Evolutionary conservation across 345 rosid species (phyloP).

Genomic region (Odontarrhena argentea): DNA sequence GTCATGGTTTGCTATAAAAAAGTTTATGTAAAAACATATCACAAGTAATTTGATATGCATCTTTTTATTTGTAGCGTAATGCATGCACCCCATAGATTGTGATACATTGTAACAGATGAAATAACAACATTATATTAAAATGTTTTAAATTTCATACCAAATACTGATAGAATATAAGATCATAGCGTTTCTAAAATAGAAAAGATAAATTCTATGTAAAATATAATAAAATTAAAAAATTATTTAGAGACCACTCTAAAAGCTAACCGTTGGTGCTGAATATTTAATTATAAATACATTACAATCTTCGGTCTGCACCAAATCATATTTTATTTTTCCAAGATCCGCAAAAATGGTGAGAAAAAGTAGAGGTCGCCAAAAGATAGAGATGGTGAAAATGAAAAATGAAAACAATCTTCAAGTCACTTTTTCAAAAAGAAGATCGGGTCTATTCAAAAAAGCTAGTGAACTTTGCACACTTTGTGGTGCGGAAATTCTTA

Average conservation of each 20-base stretch:
- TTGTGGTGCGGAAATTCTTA: slow-evolving; percentile 22
- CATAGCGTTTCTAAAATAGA: slow-evolving; percentile 7
- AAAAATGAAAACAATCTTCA: slow-evolving; percentile 32
- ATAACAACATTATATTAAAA: not conserved
- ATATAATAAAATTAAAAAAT: not conserved
- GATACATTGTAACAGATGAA: slow-evolving; percentile 5
- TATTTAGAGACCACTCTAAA: not conserved
- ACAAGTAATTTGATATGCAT: too few relatives aligned
- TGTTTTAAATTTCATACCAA: slow-evolving; percentile 7
- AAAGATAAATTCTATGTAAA: not conserved
- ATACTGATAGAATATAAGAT: slow-evolving; percentile 21
- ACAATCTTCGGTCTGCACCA: not conserved
- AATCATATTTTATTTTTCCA: not conserved
- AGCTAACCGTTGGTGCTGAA: not conserved
- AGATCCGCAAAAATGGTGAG: slow-evolving; percentile 35
- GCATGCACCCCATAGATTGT: not conserved
- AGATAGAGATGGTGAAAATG: slow-evolving; percentile 35
- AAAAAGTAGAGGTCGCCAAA: slow-evolving; percentile 40
- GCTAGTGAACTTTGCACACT: slow-evolving; percentile 37
- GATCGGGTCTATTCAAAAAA: slow-evolving; percentile 38
- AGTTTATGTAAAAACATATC: too few relatives aligned
- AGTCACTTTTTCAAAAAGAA: slow-evolving; percentile 37
- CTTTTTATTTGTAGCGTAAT: not conserved
- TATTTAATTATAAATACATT: slow-evolving; percentile 30
- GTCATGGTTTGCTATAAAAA: too few relatives aligned